Evolutionary conservation across 2,329 filamentous ascomycete genomes (phyloP).

Genomic region (Scedosporium aurantiacum): DNA sequence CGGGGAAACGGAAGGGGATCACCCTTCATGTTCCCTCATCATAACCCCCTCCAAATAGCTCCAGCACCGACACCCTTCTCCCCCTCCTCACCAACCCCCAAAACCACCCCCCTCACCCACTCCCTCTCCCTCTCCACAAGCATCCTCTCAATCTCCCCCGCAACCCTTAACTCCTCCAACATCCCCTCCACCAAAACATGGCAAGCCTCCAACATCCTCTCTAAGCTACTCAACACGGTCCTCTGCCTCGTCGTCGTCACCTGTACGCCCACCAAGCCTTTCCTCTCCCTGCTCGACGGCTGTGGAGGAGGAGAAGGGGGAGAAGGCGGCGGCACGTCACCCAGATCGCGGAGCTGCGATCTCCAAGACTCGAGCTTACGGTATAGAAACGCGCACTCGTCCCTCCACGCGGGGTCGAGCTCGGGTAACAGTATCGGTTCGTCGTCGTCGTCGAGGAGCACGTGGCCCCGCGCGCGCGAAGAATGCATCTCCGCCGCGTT

Average conservation of each 20-base stretch:
- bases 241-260: slow-evolving; percentile 52
- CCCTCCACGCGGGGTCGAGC: slow-evolving; percentile 47
- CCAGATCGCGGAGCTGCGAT: slow-evolving; percentile 35
- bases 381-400: slow-evolving; percentile 40
- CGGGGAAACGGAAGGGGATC: no score
- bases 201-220: slow-evolving; percentile 35
- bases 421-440: slow-evolving; percentile 40
- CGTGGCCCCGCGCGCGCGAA: slow-evolving; percentile 27
- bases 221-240: slow-evolving; percentile 36
- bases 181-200: slow-evolving; percentile 43
- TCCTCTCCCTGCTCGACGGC: slow-evolving; percentile 20
- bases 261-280: slow-evolving; percentile 39
- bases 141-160: slow-evolving; percentile 50
- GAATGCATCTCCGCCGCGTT: slow-evolving; percentile 34
- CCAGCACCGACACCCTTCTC: slow-evolving; percentile 24
- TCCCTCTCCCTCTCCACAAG: slow-evolving; percentile 42
- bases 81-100: slow-evolving; percentile 26
- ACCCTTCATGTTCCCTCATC: not conserved
- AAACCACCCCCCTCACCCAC: slow-evolving; percentile 47
- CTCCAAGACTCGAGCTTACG: slow-evolving; percentile 46
- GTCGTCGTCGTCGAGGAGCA: slow-evolving; percentile 21
- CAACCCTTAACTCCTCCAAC: slow-evolving; percentile 49
- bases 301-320: slow-evolving; percentile 11
- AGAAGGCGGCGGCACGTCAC: slow-evolving; percentile 12
- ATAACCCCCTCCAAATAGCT: slow-evolving; percentile 36